phyloP scores from a whole-genome alignment of 2,329 filamentous ascomycete species.

The Emydomyces testavorans region DNA sequence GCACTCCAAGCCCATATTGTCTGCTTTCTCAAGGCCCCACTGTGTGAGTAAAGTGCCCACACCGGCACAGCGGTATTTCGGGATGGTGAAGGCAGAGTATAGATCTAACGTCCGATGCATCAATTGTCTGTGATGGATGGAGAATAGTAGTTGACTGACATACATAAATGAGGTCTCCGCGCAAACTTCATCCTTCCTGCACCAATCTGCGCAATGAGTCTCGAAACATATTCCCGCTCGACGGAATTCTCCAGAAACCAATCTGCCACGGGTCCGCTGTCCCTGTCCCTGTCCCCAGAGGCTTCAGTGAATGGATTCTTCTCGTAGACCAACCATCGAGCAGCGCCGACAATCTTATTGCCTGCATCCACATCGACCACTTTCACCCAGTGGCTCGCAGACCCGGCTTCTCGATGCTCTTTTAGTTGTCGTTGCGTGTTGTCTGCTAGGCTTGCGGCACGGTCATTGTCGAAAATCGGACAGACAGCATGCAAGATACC shows the following conservation, averaged over 20 bases:
- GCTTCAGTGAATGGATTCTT: slow-evolving; percentile 21
- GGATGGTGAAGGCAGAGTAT: slow-evolving; percentile 20
- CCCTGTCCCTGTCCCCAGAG: not conserved
- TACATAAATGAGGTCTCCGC: not conserved
- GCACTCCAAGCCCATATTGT: slow-evolving; percentile 18
- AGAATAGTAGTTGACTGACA: not conserved
- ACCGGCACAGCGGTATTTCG: slow-evolving; percentile 20
- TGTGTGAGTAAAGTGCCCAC: slow-evolving; percentile 18
- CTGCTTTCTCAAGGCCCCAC: slow-evolving; percentile 21
- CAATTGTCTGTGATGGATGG: slow-evolving; percentile 1
- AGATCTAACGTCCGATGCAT: too few species aligned
- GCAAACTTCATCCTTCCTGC: not conserved
- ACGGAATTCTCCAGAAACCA: slow-evolving; percentile 25
- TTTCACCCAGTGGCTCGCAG: slow-evolving; percentile 23
- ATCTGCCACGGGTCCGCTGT: slow-evolving; percentile 14
- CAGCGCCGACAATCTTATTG: slow-evolving; percentile 21
- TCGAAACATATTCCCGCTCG: slow-evolving; percentile 16
- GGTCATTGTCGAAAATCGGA: slow-evolving; percentile 18
- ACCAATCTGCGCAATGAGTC: slow-evolving; percentile 16
- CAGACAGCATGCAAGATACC: slow-evolving; percentile 22
- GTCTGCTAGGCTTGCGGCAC: slow-evolving; percentile 12
- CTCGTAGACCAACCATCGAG: slow-evolving; percentile 24
- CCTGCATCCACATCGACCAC: slow-evolving; percentile 23
- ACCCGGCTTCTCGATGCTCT: slow-evolving; percentile 20
- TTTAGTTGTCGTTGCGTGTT: slow-evolving; percentile 13